Conservation (phyloP, 2,329 filamentous ascomycete species). For the Claviceps sp. region DNA sequence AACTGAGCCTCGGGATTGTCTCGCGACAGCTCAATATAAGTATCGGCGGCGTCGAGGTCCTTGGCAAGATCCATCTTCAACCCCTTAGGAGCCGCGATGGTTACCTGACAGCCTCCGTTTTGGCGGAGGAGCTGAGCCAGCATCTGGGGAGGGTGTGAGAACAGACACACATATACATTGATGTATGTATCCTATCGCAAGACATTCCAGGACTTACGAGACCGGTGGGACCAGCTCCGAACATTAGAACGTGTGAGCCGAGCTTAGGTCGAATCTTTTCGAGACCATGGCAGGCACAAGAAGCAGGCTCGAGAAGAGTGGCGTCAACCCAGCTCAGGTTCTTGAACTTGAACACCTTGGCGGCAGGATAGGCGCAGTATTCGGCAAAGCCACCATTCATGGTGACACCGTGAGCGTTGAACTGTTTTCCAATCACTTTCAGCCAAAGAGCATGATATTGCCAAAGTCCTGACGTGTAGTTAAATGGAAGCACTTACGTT, state of each 20-base stretch:
- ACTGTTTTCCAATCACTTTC: conserved; percentile 16
- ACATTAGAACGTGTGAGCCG: conserved; percentile 51
- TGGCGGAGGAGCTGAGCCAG: conserved; percentile 49
- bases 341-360: conserved; percentile 49
- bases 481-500: conserved; percentile 22
- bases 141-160: conserved; percentile 18
- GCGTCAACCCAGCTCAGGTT: conserved; percentile 56
- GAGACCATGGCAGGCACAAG: conserved; percentile 56
- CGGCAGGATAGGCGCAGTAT: conserved; percentile 42
- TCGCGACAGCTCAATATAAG: conserved; percentile 40
- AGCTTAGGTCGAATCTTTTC: conserved; percentile 56
- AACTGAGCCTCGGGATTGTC: conserved; percentile 45
- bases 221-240: conserved; percentile 54
- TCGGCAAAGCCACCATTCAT: conserved; percentile 62
- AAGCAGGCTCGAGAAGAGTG: conserved; percentile 56
- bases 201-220: conserved; percentile 26
- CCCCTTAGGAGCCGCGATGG: conserved; percentile 54
- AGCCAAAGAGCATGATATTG: neutral
- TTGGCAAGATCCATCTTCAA: conserved; percentile 58
- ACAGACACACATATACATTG: neutral
- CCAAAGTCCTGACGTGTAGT: neutral
- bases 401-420: conserved; percentile 53
- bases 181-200: no score
- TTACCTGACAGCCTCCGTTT: conserved; percentile 56
- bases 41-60: conserved; percentile 39